Conservation (phyloP, 306 rosid species). For the Inga laurina region DNA sequence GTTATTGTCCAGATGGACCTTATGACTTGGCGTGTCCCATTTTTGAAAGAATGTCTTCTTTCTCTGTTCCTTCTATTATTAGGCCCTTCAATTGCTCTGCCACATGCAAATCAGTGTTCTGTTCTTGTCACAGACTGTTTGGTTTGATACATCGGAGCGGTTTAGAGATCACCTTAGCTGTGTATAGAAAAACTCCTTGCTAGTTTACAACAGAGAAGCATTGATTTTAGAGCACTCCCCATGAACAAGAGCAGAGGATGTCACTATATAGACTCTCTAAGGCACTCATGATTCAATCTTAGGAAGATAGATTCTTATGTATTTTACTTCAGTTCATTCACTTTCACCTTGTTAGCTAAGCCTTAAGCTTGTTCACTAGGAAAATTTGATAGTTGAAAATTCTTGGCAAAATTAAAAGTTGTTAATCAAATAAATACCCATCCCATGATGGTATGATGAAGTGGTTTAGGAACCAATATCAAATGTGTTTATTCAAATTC, state of each 20-base stretch:
- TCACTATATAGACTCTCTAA: background rate
- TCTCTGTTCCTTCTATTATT: background rate
- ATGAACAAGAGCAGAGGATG: background rate
- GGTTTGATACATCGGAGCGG: background rate
- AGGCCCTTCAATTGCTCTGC: background rate
- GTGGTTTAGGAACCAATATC: background rate
- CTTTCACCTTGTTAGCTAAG: background rate
- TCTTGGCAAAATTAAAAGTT: background rate
- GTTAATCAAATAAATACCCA: background rate
- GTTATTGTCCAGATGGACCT: background rate
- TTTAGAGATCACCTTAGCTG: background rate
- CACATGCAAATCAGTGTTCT: background rate
- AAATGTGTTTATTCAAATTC: no score
- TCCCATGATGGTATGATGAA: background rate
- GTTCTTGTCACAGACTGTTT: background rate
- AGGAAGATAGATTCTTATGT: background rate
- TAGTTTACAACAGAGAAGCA: background rate
- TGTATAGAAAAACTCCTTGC: background rate
- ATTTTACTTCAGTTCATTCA: background rate
- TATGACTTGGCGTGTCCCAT: background rate
- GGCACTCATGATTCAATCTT: background rate
- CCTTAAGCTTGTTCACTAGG: background rate
- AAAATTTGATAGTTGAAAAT: background rate
- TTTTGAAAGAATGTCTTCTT: background rate
- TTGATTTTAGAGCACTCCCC: background rate